Evolutionary conservation across 2,329 filamentous ascomycete genomes (phyloP), one percentile per base, ranked within the genome.

Genomic region (Dryadomyces quercus-mongolicae): DNA sequence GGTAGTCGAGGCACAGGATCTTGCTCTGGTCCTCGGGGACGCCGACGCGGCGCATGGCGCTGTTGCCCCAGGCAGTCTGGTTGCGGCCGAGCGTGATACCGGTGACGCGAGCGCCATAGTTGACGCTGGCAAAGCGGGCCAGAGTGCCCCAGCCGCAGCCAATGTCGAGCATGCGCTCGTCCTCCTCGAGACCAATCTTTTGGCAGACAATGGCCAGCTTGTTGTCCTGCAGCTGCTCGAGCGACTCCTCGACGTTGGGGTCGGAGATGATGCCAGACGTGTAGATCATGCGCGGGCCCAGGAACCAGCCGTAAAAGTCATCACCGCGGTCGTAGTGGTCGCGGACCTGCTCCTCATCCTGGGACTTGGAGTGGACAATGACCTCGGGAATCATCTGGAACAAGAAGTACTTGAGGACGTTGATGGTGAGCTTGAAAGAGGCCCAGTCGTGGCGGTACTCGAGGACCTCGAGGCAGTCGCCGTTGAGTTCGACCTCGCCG

Each of bases 141-240:
- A 98, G 85, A 38, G 93, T 97, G 65, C 93, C 93, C 93, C 93
- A 98, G 63, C 93, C 93, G 68, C 92, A 97, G 67, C 93, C 93
- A 66, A 98, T 94, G 65, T 97, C 93, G 56, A 97, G 85, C 71
- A 97, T 74, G 54, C 71, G 80, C 68, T 97, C 91, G 62, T 85
- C 89, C 61, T 83, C 72, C 74, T 93, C 78, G 57, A 97, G 77
- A 49, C 77, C 85, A 61, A 96, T 91, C 81, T 97, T 97, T 72
- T 97, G 90, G 71, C 92, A 97, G 51, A 98, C 92, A 62, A 95
- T 77, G 61, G 86, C 85, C 64, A 97, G 76, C 74, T 98, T 97
- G 81, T 97, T 97, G 71, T 97, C 92, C 75, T 97, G 93, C 48
- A 97, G 81, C 73, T 97, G 79, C 73, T 98, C 93, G 25, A 98